Base-by-base conservation (phyloP, 163 green algal genomes). In the Coccomyxa subellipsoidea region DNA sequence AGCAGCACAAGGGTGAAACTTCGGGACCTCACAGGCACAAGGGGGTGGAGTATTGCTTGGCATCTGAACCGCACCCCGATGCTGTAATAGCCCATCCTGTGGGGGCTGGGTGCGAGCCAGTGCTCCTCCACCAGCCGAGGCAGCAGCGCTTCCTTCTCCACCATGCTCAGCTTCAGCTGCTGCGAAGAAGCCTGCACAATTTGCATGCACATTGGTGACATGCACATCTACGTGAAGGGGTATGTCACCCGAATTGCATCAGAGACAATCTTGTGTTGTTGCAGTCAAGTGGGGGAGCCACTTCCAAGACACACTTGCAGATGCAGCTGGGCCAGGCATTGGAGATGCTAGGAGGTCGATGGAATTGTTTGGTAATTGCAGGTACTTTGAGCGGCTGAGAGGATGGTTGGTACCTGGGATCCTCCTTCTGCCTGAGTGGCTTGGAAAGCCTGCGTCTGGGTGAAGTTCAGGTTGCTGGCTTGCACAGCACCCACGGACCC, bases 31-130 rank as follows among this genome's bases (percentile, higher is more conserved):
- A n/a, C n/a, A n/a, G n/a, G n/a, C n/a, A n/a, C n/a, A n/a, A n/a
- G n/a, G n/a, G n/a, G n/a, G n/a, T n/a, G n/a, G n/a, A n/a, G n/a
- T n/a, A n/a, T n/a, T n/a, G n/a, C n/a, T n/a, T n/a, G n/a, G n/a
- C n/a, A n/a, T n/a, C n/a, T n/a, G n/a, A n/a, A n/a, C n/a, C 83
- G 7, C 39, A 87, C 83, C 83, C 83, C 83, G 0, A 87, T 73
- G 34, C 73, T 80, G 66, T 87, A 87, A 29, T 38, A 69, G 71
- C 83, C 83, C 0, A 36, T 34, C 59, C 35, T 39, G 34, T 31
- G 31, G 35, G 76, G 75, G 79, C 70, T 69, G 39, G 73, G 31
- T 0, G 59, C 73, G 73, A 87, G 83, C 83, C 83, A 87, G 66
- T 80, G 79, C 38, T 87, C 83, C 38, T 69, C 32, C 0, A 75